A percentile compares a stretch with the other conserved stretches of the same genome.
Evolutionary conservation across 106 monocot species (phyloP).

Genomic region (Allium sativum): DNA sequence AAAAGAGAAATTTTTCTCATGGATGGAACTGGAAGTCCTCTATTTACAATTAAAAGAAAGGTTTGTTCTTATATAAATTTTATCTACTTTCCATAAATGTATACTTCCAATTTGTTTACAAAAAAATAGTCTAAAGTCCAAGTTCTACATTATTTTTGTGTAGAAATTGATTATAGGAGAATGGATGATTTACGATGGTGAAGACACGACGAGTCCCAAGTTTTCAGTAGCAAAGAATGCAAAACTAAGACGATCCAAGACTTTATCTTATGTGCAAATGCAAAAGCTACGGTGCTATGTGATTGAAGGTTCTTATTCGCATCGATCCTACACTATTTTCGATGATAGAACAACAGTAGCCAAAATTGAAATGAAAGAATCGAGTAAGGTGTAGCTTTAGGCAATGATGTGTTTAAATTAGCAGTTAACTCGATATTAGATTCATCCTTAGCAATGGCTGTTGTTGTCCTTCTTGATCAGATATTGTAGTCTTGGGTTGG

Average conservation of each 20-base stretch:
- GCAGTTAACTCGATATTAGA: slow-evolving; percentile 33
- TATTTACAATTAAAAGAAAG: slow-evolving; percentile 15
- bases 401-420: slow-evolving; percentile 49
- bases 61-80: background rate
- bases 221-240: slow-evolving; percentile 25
- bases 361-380: slow-evolving; percentile 43
- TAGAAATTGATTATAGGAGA: slow-evolving; percentile 49
- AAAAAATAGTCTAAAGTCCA: background rate
- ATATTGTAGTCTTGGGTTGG: slow-evolving; percentile 17
- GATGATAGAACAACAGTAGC: slow-evolving; percentile 22
- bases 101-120: background rate
- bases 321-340: slow-evolving; percentile 28
- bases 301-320: slow-evolving; percentile 41
- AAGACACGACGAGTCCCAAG: slow-evolving; percentile 16
- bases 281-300: background rate
- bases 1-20: slow-evolving; percentile 16
- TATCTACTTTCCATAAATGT: background rate
- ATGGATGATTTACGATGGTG: slow-evolving; percentile 43
- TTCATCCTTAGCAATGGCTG: slow-evolving; percentile 36
- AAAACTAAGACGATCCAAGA: slow-evolving; percentile 13
- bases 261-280: slow-evolving; percentile 8
- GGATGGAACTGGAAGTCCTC: slow-evolving; percentile 7
- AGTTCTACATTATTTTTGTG: background rate
- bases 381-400: slow-evolving; percentile 26
- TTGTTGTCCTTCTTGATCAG: slow-evolving; percentile 56